phyloP scores from a whole-genome alignment of 2,329 filamentous ascomycete genomes.

The Fusarium gaditjirri region DNA sequence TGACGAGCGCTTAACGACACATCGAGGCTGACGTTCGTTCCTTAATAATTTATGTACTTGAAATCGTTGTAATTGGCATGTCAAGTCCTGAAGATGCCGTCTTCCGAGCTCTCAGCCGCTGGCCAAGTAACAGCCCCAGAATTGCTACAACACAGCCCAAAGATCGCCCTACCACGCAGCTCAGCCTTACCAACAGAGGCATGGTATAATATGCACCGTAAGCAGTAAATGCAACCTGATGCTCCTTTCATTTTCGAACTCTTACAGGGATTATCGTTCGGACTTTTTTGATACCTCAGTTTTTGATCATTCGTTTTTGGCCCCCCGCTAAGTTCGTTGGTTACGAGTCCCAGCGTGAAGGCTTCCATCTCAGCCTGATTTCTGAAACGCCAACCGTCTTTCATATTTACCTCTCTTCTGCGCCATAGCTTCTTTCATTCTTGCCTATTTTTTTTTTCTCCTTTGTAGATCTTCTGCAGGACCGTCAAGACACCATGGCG shows the following conservation, averaged over 20 bases:
- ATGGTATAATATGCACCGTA: constrained; percentile 38
- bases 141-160: constrained; percentile 1
- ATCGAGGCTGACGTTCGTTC: background rate
- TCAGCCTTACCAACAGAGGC: constrained; percentile 38
- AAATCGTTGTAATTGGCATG: background rate
- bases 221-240: constrained; percentile 15
- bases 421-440: too few relatives aligned
- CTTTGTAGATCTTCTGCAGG: background rate
- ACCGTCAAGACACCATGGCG: constrained; percentile 28
- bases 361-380: constrained; percentile 12
- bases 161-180: constrained; percentile 18
- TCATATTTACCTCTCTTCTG: background rate
- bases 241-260: background rate
- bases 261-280: background rate
- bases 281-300: constrained; percentile 1
- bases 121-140: constrained; percentile 19
- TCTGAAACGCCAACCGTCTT: constrained; percentile 20
- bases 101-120: background rate
- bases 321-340: background rate
- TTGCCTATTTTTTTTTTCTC: background rate
- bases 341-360: constrained; percentile 7
- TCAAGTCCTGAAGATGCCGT: background rate
- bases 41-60: background rate
- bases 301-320: constrained; percentile 9
- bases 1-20: background rate